Conservation (phyloP, 2,329 filamentous ascomycete species). For the Colletotrichum chrysophilum region DNA sequence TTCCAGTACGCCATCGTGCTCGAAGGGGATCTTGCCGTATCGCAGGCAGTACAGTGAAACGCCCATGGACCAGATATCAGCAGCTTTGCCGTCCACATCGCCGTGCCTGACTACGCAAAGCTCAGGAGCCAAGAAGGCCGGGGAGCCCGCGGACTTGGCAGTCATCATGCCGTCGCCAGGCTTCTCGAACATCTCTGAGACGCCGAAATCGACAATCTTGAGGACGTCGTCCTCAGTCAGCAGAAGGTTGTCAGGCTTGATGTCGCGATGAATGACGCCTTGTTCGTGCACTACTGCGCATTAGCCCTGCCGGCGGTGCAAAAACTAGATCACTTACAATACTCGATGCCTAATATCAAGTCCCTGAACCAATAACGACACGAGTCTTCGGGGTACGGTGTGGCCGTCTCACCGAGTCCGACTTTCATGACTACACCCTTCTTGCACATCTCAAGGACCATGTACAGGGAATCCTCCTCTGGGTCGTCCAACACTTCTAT, state of each 20-base stretch:
- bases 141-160: conserved; percentile 90
- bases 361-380: conserved; percentile 95
- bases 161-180: conserved; percentile 78
- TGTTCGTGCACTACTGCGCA: conserved; percentile 78
- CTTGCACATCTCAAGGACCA: conserved; percentile 99
- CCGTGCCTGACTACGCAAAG: conserved; percentile 87
- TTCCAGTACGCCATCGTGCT: conserved; percentile 78
- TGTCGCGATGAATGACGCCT: conserved; percentile 93
- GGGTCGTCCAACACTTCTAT: conserved; percentile 97
- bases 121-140: conserved; percentile 93
- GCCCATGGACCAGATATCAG: conserved; percentile 99
- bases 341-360: conserved; percentile 93
- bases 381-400: conserved; percentile 81
- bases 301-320: not conserved
- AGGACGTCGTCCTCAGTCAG: conserved; percentile 91
- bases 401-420: conserved; percentile 80
- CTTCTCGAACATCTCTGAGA: conserved; percentile 98
- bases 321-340: conserved; percentile 60
- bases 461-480: conserved; percentile 93
- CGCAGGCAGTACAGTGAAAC: conserved; percentile 91
- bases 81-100: conserved; percentile 85
- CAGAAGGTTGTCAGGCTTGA: conserved; percentile 96
- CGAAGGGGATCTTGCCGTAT: conserved; percentile 89
- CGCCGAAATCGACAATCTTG: conserved; percentile 98
- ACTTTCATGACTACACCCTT: conserved; percentile 98